Base-by-base conservation (phyloP, 1,284 basidiomycete species). In the Trametes versicolor region DNA sequence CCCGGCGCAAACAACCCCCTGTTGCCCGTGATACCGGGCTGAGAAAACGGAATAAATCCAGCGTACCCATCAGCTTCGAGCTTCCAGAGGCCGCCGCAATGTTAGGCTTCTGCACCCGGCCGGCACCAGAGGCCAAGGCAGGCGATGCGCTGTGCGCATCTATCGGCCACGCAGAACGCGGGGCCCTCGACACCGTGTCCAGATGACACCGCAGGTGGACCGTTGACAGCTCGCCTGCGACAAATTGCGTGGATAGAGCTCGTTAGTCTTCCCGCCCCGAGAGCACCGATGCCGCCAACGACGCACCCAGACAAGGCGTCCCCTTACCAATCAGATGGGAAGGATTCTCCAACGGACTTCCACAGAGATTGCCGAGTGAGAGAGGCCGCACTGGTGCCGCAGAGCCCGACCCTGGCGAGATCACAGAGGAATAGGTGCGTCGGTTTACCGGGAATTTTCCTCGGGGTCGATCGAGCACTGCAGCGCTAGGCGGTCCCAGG, bases 311-410 rank as follows among this genome's bases (percentile, higher is more conserved):
- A 36, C 29, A 41, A 21, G 50, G 37, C 54, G 29, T 39, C 25
- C 58, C 27, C 23, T 48, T 45, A 54, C 56, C 61, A 53, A 68
- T 68, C 61, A 68, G 67, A 68, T 55, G 45, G 27, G 53, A 29
- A 55, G 32, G 9, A n/a, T 17, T 64, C 59, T 61, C 43, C 19
- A 39, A 49, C 55, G 58, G 55, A 63, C 50, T 48, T 65, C 64
- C 48, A 50, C 60, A 61, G 48, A 68, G 62, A 68, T 64, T 65
- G 64, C 64, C 67, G 64, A 68, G 52, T 13, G 21, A 50, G 58
- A 21, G 53, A 19, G 41, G 51, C 64, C 67, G 64, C 67, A 56
- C 45, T 68, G 67, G 29, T 27, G 36, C 67, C 67, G 67, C 64
- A 41, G 49, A 32, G 29, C 21, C 51, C 48, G 56, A 47, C 34